Percentiles rank a stretch among this genome's conserved stretches.
These are phyloP conservation scores for Flammula alnicola DNA, from an alignment of 1,284 basidiomycete genomes.

Conservation along the genomic window DNA sequence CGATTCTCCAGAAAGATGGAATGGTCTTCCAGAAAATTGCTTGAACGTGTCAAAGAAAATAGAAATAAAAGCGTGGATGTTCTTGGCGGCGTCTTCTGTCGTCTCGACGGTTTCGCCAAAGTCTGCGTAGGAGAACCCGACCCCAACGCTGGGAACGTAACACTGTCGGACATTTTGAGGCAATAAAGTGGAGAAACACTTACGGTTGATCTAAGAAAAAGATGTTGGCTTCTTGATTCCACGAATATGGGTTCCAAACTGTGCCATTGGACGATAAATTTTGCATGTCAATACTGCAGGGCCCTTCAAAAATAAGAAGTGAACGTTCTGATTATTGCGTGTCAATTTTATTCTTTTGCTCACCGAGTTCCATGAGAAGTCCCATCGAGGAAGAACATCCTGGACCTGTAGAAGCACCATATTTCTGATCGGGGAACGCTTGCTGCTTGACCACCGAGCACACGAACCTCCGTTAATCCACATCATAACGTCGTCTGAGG, in stretches of 20 bases:
- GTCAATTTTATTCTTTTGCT: slow-evolving; percentile 2
- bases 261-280: slow-evolving; percentile 42
- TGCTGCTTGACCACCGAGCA: slow-evolving; percentile 14
- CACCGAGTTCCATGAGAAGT: slow-evolving; percentile 71
- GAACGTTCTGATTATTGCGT: background rate
- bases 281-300: slow-evolving; percentile 50
- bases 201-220: slow-evolving; percentile 73
- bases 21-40: slow-evolving; percentile 65
- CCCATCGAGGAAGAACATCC: slow-evolving; percentile 69
- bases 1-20: slow-evolving; percentile 78
- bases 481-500: slow-evolving; percentile 64
- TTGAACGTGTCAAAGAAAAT: slow-evolving; percentile 77
- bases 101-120: slow-evolving; percentile 68
- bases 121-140: slow-evolving; percentile 77
- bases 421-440: background rate
- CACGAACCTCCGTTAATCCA: slow-evolving; percentile 69
- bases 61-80: slow-evolving; percentile 72
- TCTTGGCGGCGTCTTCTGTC: slow-evolving; percentile 70
- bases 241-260: slow-evolving; percentile 63
- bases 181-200: slow-evolving; percentile 1
- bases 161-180: background rate
- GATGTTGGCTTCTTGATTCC: slow-evolving; percentile 73
- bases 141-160: slow-evolving; percentile 40
- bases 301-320: slow-evolving; percentile 35
- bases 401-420: slow-evolving; percentile 46